phyloP scores from a whole-genome alignment of 805 yeast species.

The Myxozyma monticola region DNA sequence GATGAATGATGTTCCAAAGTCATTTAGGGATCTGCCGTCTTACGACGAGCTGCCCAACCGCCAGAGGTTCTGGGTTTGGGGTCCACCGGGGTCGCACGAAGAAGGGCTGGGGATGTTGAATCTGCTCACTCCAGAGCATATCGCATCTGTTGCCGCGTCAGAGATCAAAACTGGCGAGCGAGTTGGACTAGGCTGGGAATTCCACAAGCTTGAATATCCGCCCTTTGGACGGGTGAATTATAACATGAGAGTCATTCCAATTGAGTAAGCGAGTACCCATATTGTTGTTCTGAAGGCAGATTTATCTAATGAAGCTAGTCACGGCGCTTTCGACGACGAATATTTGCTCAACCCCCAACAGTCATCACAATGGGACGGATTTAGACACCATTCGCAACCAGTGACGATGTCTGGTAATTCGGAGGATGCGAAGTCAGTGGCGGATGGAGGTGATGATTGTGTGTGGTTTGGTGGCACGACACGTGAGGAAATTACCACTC shows the following conservation, averaged over 20 bases:
- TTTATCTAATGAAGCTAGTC: neutral
- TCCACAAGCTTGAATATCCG: conserved; percentile 31
- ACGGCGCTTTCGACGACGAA: conserved; percentile 32
- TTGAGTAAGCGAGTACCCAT: conserved; percentile 1
- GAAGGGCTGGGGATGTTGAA: conserved; percentile 34
- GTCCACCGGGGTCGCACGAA: conserved; percentile 34
- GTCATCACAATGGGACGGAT: conserved; percentile 36
- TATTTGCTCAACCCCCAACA: conserved; percentile 33
- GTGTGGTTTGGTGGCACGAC: conserved; percentile 31
- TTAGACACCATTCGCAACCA: conserved; percentile 35
- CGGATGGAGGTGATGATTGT: conserved; percentile 24
- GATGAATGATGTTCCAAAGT: conserved; percentile 4
- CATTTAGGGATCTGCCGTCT: conserved; percentile 28
- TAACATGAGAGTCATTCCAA: neutral
- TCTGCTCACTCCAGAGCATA: conserved; percentile 31
- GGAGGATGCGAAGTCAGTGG: conserved; percentile 15
- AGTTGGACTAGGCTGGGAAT: conserved; percentile 29
- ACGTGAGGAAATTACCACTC: conserved; percentile 21
- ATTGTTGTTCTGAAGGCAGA: no score
- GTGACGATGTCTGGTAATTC: conserved; percentile 12
- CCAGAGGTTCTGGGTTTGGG: conserved; percentile 35
- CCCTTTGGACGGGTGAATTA: conserved; percentile 14
- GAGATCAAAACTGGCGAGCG: conserved; percentile 33
- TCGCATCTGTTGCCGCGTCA: conserved; percentile 18
- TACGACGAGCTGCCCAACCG: conserved; percentile 32